These are phyloP conservation scores for Scedosporium minutisporum DNA, from an alignment of 2,329 filamentous ascomycete species.

Conservation along the genomic window DNA sequence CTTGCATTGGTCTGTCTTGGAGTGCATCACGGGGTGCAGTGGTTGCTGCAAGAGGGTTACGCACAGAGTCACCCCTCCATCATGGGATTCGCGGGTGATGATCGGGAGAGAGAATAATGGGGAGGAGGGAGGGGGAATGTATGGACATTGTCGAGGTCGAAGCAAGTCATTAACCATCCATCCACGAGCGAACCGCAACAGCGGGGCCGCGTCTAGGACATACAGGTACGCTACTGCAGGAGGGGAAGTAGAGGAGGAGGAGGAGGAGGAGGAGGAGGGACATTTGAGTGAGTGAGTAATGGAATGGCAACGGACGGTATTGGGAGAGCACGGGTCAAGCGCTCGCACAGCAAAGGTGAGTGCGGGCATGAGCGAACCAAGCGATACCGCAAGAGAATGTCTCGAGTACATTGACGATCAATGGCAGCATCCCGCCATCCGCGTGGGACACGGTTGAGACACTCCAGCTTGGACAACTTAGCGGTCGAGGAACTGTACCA, in stretches of 20 bases:
- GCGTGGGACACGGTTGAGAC: slow-evolving; percentile 1
- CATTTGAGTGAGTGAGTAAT: background rate
- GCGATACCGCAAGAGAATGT: background rate
- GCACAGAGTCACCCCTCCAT: background rate
- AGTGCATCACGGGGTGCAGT: background rate
- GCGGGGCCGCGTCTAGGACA: background rate
- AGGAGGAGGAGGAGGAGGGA: background rate
- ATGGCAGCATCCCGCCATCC: background rate
- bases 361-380: background rate
- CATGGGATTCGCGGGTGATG: background rate
- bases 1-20: slow-evolving; percentile 2
- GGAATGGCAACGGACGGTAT: background rate
- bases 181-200: background rate
- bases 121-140: background rate
- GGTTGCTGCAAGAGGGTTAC: background rate
- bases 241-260: background rate
- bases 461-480: background rate
- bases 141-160: background rate
- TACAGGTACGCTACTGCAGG: background rate
- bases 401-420: background rate
- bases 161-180: background rate
- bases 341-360: background rate
- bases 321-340: too few species aligned
- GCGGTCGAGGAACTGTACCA: background rate
- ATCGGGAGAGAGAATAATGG: background rate